Evolutionary conservation across 1,284 basidiomycete genomes (phyloP), one percentile per base, ranked within the genome.

Genomic region (Ustilago xerochloae): DNA sequence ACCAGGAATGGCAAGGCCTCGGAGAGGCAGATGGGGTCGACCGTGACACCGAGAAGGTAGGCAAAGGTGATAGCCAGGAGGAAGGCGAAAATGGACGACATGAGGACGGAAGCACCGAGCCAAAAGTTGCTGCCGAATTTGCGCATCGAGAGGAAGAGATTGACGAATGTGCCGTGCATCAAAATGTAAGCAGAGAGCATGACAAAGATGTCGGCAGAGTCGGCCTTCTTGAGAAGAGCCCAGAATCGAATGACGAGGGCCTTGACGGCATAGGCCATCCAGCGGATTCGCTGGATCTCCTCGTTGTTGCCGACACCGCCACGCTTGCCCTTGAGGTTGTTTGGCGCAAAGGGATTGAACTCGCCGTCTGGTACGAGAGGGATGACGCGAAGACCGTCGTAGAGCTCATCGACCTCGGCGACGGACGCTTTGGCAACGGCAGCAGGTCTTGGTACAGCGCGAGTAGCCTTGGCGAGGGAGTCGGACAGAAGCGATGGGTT

Each of bases 1-100:
- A 99, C 95, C 36, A 99, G 88, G 90, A 99, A 99, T 0, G 96
- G 96, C 2, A 99, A 88, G 0, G 96, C 95, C 85, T 99, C 97
- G 15, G 93, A 94, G 32, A 99, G 88, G 16, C 91, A 90, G 61
- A 99, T 91, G 2, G 93, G 93, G 85, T 99, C 94, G 77, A 99
- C 91, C 7, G 91, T 91, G 58, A 99, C 93, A 72, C 89, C 88
- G 65, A 97, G 87, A 47, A 91, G 88, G 84, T 92, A 90, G 3
- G 94, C 93, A 30, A 93, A 87, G 16, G 95, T 91, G 4, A 98
- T 89, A 16, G 94, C 89, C 60, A 95, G 87, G 55, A 99, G 89
- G 85, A 98, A 92, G 0, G 93, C 92, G 75, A 97, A 92, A 67
- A 90, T 88, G n/a, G 91, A 90, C 5, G 92, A 93, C 26, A 91